Evolutionary conservation across 2,329 filamentous ascomycete species (phyloP), one percentile per base, ranked within the genome.

Genomic region (Trichophyton verrucosum): DNA sequence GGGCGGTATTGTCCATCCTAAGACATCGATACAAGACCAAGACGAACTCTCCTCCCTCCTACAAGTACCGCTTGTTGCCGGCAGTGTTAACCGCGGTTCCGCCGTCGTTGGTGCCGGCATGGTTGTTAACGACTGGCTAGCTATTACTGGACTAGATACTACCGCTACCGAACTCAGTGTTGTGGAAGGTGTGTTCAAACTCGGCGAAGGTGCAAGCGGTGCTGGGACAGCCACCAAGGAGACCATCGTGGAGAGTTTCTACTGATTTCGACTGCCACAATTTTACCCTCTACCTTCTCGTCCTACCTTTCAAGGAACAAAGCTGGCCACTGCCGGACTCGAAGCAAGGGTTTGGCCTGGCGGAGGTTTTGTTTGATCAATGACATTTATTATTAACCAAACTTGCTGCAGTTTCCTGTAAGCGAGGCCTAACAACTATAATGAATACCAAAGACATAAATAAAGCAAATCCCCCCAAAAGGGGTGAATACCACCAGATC

Each of bases 211-310:
- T 68, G 79, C 77, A 83, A 69, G 90, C 92, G 78, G 89, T 89
- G 74, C 88, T 86, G 69, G 67, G 22, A 69, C 66, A 62, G 66
- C 68, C 68, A 86, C 96, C 80, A 97, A 96, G 83, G 92, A 97
- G 75, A 94, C 91, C 66, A 95, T 99, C 84, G 94, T 99, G 64
- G 94, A 99, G 81, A 95, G 89, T 70, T 99, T 97, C 79, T 99
- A 99, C 80, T 99, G 82, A 49, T 24, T 44, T 20, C n/a, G n/a
- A 20, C 20, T 27, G n/a, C 7, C 17, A 47, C 20, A n/a, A 11
- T 55, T 60, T 36, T 22, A 27, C 51, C 49, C 17, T 9, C 46
- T 49, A 27, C 47, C 24, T 15, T 33, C 27, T 55, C 24, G 13
- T 36, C 49, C 38, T 33, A 42, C 30, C 42, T 57, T 55, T 36